Conservation (phyloP, 768 basidiomycete genomes). For the Suillus subaureus region DNA sequence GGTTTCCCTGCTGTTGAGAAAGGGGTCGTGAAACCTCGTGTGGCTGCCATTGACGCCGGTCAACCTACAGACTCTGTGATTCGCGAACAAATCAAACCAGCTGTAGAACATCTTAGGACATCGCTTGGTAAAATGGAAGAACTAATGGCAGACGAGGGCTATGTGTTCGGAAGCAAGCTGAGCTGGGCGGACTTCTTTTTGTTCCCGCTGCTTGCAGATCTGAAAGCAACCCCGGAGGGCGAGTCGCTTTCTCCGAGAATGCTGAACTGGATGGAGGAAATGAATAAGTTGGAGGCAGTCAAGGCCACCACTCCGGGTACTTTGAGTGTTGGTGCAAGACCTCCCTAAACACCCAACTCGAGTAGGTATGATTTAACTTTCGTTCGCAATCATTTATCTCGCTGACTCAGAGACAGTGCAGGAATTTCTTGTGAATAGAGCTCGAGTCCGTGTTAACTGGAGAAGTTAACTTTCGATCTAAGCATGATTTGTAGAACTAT, state of each 20-base stretch:
- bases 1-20: conserved; percentile 33
- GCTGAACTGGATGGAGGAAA: conserved; percentile 26
- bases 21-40: conserved; percentile 35
- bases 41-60: conserved; percentile 28
- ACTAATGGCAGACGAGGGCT: conserved; percentile 29
- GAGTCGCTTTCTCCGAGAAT: conserved; percentile 27
- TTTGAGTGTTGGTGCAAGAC: conserved; percentile 28
- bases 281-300: conserved; percentile 28
- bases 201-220: conserved; percentile 33
- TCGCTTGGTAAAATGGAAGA: conserved; percentile 24
- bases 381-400: background rate
- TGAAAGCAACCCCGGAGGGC: conserved; percentile 28
- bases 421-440: background rate
- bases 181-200: conserved; percentile 38
- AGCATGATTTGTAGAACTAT: background rate
- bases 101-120: conserved; percentile 18
- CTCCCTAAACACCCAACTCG: conserved; percentile 15
- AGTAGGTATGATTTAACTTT: conserved; percentile 5
- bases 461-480: background rate
- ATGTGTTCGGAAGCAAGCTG: conserved; percentile 29
- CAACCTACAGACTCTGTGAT: conserved; percentile 25
- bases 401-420: background rate
- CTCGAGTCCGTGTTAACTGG: background rate
- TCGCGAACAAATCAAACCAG: conserved; percentile 19
- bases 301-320: conserved; percentile 26